Conservation (phyloP, 139 green algal genomes). For the Raphidocelis subcapitata region DNA sequence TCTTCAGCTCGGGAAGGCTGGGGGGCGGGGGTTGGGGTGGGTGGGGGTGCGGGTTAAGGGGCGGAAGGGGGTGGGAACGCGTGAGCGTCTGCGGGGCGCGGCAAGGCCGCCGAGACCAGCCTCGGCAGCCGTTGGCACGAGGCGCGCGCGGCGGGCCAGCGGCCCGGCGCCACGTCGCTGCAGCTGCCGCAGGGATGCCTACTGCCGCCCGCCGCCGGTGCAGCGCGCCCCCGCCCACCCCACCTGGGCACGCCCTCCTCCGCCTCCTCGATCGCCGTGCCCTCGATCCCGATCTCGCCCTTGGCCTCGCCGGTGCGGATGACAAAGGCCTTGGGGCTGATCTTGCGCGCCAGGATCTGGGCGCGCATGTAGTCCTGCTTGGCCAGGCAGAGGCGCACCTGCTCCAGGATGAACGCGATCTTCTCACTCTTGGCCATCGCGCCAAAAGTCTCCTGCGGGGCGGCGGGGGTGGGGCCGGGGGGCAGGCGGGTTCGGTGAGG, state of each 20-base stretch:
- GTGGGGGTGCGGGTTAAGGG: no score
- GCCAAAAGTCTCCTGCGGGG: constrained; percentile 91
- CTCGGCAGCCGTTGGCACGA: no score
- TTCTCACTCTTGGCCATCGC: constrained; percentile 99
- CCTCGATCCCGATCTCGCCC: constrained; percentile 91
- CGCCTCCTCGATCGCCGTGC: constrained; percentile 85
- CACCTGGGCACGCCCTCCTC: constrained; percentile 42
- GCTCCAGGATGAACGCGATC: constrained; percentile 98
- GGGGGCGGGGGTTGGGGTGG: constrained; percentile 58
- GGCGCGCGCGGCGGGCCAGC: no score
- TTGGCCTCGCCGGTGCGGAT: constrained; percentile 66
- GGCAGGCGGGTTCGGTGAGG: not conserved
- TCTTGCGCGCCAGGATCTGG: constrained; percentile 93
- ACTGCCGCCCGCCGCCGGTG: no score
- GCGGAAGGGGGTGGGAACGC: no score
- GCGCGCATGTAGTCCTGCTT: constrained; percentile 89
- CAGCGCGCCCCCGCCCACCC: no score
- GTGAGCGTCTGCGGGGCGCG: no score
- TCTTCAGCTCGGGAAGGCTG: constrained; percentile 86
- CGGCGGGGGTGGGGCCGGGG: no score
- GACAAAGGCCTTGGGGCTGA: constrained; percentile 85
- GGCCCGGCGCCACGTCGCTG: no score
- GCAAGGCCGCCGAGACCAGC: no score
- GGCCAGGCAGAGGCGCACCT: constrained; percentile 93
- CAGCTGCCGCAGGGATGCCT: no score